Evolutionary conservation across 2,329 filamentous ascomycete genomes (phyloP), one percentile per base, ranked within the genome.

Genomic region (Ophiostoma ulmi): DNA sequence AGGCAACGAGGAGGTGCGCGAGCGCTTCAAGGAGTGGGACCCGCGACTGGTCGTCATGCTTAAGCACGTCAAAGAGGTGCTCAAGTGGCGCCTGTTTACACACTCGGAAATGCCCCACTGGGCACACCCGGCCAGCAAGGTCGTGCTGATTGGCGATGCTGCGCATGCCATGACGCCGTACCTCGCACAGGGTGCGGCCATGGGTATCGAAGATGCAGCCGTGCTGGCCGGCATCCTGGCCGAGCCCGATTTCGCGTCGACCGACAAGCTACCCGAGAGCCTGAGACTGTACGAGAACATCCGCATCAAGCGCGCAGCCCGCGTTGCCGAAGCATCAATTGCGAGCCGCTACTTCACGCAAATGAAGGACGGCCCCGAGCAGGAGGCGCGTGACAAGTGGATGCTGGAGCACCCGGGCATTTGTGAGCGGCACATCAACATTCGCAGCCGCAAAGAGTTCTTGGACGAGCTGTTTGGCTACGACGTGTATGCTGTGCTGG

Each of bases 91-190:
- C 20, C 69, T 73, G 14, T 73, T 63, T 20, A 70, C 67, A 10
- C 72, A 70, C 68, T n/a, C 68, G n/a, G 68, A 67, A 44, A 48
- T 73, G 58, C 58, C 68, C 4, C 41, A 58, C 61, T 73, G 72
- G 72, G 55, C 68, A 8, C 70, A 72, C 39, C 2, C 36, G 17
- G 35, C 44, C 66, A 67, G 65, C 72, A 78, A 81, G 14, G 81
- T 83, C 63, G 78, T 78, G 6, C 75, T 84, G 5, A 80, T 85
- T 48, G 83, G 83, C 13, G 83, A 85, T 73, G 79, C 83, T 3
- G 83, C 83, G 10, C 83, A 85, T 74, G 80, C 82, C 8, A 83
- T 83, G 75, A 78, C 84, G 5, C 83, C 83, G 0, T 82, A 83
- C 0, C 80, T 80, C 1, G 81, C 82, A 7, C 81, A 83, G 73